Evolutionary conservation across 2,329 filamentous ascomycete species (phyloP), one percentile per base, ranked within the genome.

Genomic region (Fusarium lateritium): DNA sequence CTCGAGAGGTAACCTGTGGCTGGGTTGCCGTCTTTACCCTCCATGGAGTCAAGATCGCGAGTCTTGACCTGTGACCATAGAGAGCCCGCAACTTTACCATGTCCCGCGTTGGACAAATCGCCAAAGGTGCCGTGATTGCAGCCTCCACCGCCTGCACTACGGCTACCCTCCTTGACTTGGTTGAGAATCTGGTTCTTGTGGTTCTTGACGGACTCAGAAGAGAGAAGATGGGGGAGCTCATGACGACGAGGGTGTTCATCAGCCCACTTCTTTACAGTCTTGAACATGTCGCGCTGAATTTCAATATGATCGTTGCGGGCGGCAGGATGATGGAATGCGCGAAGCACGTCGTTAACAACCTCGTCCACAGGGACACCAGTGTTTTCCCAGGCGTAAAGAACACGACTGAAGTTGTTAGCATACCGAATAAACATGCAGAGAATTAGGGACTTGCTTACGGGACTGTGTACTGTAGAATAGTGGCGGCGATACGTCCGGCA

Each of bases 341-440:
- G 88, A 46, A 94, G 82, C 40, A 97, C 89, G 71, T 98, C 95
- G 67, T 93, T 85, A 66, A 94, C 84, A 1, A 98, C 91, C 79
- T 97, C 92, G 38, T 97, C 88, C 6, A 96, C 91, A 1, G 93
- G 89, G 1, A 97, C 90, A 43, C 91, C 89, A 4, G 92, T 88
- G 77, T 98, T 92, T 69, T 98, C 93, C 94, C 94, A 98, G 5
- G 94, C 95, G 76, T 95, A 97, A 21, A 99, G 85, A 47, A 98
- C 83, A 36, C 95, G 92, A 3, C 87, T 89, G 66, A 22, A 22
- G 5, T 49, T 14, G 51, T 70, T 34, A 74, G 62, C n/a, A 38
- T 51, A 24, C 17, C 24, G 8, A 36, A 19, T 2, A 38, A 10
- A 8, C 9, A 11, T 15, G 11, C 6, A 15, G 19, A 24, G 11